Base-by-base conservation (phyloP, 331 rosid species). In the Arachis monticola region DNA sequence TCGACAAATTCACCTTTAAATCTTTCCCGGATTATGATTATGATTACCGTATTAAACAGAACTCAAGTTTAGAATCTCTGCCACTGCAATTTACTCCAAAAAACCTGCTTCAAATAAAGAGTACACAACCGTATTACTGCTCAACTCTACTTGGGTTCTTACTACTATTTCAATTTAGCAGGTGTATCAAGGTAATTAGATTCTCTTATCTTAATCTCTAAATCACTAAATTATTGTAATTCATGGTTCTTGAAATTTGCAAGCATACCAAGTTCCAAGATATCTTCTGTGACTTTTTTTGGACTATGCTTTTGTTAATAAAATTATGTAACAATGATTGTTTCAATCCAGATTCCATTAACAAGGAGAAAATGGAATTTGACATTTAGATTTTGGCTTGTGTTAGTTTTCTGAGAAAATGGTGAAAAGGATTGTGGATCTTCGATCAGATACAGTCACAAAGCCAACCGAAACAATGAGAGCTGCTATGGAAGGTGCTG, bases 381-480 rank as follows among this genome's bases (percentile, higher is more conserved):
- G 56, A 47, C 30, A 57, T 75, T n/a, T 56, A 17, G 60, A 40
- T 41, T 32, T 48, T 35, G 64, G 7, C 22, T 56, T 70, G 64
- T 38, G 22, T 55, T 59, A 64, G 77, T 79, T 35, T 73, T 11
- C 50, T 63, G 79, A 31, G 59, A 83, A 84, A 80, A 93, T 93
- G 97, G 92, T 77, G 70, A 46, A 85, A 10, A 84, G 83, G 80
- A 86, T 59, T 0, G 91, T 93, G 63, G 98, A 93, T 81, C 89
- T 93, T 12, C 90, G 96, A 14, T 93, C 98, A 2, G 98, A 93
- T 81, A 93, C 96, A 2, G 98, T 93, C 72, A 93, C 97, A 47
- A 91, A 93, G 75, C 96, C 98, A 22, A 83, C 89, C 0, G 96
- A 86, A 61, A 22, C 88, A 69, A 93, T 91, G 98, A 50, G 96